Base-by-base conservation (phyloP, 2,329 filamentous ascomycete genomes). In the Plectosphaerella plurivora region DNA sequence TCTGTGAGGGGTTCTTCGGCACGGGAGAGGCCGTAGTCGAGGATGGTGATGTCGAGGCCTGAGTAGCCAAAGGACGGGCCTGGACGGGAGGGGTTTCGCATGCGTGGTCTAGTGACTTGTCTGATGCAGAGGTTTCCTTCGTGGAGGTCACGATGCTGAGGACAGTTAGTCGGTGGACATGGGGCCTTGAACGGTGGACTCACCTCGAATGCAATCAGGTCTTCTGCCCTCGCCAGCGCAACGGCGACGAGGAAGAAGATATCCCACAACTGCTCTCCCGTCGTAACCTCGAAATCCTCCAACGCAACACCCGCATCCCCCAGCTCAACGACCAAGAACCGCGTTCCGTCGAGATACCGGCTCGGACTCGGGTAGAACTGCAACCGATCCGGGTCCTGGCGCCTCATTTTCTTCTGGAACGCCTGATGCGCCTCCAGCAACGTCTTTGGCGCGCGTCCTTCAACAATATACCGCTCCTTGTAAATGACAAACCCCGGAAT, bases 401-500 rank as follows among this genome's bases (percentile, higher is more conserved):
- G 69, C 68, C 79, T 83, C 62, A 75, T 66, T 53, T 73, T 74
- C 54, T 73, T 74, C 39, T 83, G 79, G 51, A 83, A 84, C 3
- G 65, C 62, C 59, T 83, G 80, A 55, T 84, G 82, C n/a, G 83
- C 84, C 56, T 82, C 76, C 2, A 83, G 69, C 25, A 86, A 66
- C 15, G 73, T 71, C 48, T 70, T 73, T 4, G 81, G 75, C 0
- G 80, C 73, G 55, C 76, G 78, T 0, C 83, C 83, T 58, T 75
- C 69, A 1, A 86, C 78, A 28, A 86, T 67, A 53, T 85, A 84
- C 8, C 79, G 73, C 61, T 84, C 82, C 64, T 86, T 87, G 69
- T 86, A 86, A 16, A 83, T 73, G 33, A 86, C 82, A 55, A 86
- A 87, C 0, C 83, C 83, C 0, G 83, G 82, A 12, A 86, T 78